A percentile compares a stretch with the other conserved stretches of the same genome.
These are phyloP conservation scores for Pyricularia pennisetigena DNA, from an alignment of 2,329 filamentous ascomycete genomes.

Conservation along the genomic window DNA sequence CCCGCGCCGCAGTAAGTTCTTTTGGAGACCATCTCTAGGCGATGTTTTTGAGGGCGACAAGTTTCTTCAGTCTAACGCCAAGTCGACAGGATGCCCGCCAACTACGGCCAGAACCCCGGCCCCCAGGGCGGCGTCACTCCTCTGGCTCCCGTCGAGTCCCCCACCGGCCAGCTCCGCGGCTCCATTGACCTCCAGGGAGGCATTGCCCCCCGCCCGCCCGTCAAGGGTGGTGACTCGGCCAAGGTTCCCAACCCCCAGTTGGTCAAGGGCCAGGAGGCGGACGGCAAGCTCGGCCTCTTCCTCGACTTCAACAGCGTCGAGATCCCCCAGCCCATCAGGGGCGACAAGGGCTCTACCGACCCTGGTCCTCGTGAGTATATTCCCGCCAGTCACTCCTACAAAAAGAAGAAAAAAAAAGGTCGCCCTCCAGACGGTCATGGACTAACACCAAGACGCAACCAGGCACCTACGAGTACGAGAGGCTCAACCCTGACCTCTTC, in stretches of 20 bases:
- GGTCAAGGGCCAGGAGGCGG: slow-evolving; percentile 38
- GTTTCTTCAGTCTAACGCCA: too few relatives aligned
- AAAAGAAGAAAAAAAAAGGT: too few relatives aligned
- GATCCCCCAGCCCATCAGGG: slow-evolving; percentile 46
- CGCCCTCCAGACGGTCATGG: too few relatives aligned
- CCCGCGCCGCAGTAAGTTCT: slow-evolving; percentile 1
- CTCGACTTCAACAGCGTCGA: slow-evolving; percentile 42
- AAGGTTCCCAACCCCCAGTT: slow-evolving; percentile 27
- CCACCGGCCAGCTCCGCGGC: slow-evolving; percentile 30
- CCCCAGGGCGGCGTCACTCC: slow-evolving; percentile 29
- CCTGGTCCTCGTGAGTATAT: slow-evolving; percentile 34
- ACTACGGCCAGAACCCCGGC: slow-evolving; percentile 31
- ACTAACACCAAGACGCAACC: neutral
- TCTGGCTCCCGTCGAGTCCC: slow-evolving; percentile 24
- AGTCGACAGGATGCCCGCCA: slow-evolving; percentile 19
- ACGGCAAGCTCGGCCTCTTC: slow-evolving; percentile 37
- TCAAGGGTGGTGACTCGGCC: slow-evolving; percentile 24
- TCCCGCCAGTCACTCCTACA: too few relatives aligned
- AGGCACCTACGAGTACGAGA: slow-evolving; percentile 38
- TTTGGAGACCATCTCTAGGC: too few relatives aligned
- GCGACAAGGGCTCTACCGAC: slow-evolving; percentile 36
- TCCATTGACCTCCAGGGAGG: slow-evolving; percentile 28
- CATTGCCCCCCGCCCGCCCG: slow-evolving; percentile 24
- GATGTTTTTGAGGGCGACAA: neutral
- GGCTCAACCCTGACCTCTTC: slow-evolving; percentile 41